Evolutionary conservation across 2,329 filamentous ascomycete species (phyloP).

Genomic region (Ascomycota sp.): DNA sequence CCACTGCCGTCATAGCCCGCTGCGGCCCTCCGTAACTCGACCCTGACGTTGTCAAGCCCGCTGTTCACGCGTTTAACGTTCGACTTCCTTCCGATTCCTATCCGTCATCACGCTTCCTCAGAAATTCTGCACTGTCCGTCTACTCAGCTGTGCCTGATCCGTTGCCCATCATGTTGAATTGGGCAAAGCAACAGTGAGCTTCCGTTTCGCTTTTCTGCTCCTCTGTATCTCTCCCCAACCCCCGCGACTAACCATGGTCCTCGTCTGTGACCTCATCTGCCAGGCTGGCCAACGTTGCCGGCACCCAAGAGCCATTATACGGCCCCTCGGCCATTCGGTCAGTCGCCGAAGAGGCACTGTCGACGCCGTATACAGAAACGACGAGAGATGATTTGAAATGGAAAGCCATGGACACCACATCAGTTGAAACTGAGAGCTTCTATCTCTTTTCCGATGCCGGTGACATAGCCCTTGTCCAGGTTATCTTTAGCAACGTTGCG

Average conservation of each 20-base stretch:
- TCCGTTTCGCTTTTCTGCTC: constrained; percentile 1
- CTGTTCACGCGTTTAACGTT: too few species aligned
- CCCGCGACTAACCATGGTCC: constrained; percentile 1
- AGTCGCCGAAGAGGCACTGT: constrained; percentile 61
- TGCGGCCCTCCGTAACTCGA: too few species aligned
- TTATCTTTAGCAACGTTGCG: constrained; percentile 97
- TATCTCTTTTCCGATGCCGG: constrained; percentile 72
- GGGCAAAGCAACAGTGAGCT: constrained; percentile 76
- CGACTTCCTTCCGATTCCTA: neutral
- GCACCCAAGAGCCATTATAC: constrained; percentile 92
- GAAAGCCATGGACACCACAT: constrained; percentile 61
- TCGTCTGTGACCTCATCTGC: constrained; percentile 1
- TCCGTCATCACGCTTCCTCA: too few species aligned
- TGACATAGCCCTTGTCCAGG: constrained; percentile 57
- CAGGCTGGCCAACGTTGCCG: constrained; percentile 61
- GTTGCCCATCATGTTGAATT: constrained; percentile 57
- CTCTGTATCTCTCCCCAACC: constrained; percentile 1
- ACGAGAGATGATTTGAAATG: constrained; percentile 65
- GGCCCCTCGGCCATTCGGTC: constrained; percentile 73
- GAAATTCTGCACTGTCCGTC: too few species aligned
- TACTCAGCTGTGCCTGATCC: neutral
- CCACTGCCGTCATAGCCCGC: too few species aligned
- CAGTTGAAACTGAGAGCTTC: constrained; percentile 87
- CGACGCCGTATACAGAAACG: constrained; percentile 62
- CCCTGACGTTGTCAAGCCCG: too few species aligned